These are phyloP conservation scores for Neckera pumila DNA, from an alignment of 225 moss, liverwort and hornwort species.

Conservation along the genomic window DNA sequence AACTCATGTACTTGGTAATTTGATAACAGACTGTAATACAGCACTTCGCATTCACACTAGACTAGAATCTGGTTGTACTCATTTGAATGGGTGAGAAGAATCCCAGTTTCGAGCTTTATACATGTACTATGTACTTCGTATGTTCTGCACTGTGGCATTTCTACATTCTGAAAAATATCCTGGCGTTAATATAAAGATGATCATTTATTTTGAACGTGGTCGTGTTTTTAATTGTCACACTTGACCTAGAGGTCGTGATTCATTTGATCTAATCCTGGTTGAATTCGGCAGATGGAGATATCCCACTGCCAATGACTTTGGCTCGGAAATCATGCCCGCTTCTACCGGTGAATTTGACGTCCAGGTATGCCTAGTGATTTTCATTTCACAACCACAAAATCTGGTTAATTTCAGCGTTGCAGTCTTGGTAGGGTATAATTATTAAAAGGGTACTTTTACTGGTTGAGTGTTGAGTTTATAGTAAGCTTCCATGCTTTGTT, in stretches of 20 bases:
- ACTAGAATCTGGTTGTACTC: background rate
- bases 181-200: background rate
- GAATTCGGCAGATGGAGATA: constrained; percentile 70
- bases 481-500: background rate
- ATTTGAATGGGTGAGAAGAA: background rate
- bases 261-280: background rate
- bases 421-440: background rate
- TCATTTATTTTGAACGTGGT: background rate
- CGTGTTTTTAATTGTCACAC: background rate
- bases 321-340: constrained; percentile 84
- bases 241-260: background rate
- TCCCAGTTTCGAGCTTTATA: background rate
- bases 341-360: constrained; percentile 67
- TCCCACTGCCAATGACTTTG: constrained; percentile 89
- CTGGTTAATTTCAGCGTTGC: background rate
- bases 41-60: too few relatives aligned
- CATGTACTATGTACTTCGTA: background rate
- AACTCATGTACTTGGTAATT: background rate
- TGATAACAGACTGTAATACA: background rate
- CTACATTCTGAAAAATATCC: background rate
- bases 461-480: background rate
- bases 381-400: background rate
- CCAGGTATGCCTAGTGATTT: constrained; percentile 24
- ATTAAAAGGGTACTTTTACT: background rate
- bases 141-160: background rate